phyloP scores from a whole-genome alignment of 352 stramenopile genomes.

The Bremia lactucae region DNA sequence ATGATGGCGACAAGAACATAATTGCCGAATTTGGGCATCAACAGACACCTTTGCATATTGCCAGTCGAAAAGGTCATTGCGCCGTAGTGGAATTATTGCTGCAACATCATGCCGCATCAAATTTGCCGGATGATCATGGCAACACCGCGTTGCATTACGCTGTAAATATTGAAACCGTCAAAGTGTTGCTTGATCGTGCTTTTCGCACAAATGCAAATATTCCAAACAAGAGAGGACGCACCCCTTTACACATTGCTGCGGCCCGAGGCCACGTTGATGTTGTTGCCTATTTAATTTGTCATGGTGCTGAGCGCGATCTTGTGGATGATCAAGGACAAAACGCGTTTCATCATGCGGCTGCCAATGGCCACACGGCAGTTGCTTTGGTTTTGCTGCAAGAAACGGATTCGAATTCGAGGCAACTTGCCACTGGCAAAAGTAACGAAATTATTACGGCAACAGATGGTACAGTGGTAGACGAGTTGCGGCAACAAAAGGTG shows the following conservation, averaged over 20 bases:
- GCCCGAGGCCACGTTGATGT: conserved; percentile 61
- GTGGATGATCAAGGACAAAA: conserved; percentile 79
- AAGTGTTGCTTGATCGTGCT: conserved; percentile 42
- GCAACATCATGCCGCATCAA: conserved; percentile 52
- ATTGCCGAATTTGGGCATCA: conserved; percentile 49
- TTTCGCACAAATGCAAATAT: conserved; percentile 77
- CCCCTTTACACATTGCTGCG: conserved; percentile 62
- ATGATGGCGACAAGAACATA: conserved; percentile 75
- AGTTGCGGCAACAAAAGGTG: conserved; percentile 2
- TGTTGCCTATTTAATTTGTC: conserved; percentile 58
- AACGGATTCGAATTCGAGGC: conserved; percentile 25
- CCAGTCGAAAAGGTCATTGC: conserved; percentile 55
- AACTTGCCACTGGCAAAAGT: background rate
- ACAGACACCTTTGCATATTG: conserved; percentile 72
- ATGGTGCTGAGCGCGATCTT: conserved; percentile 59
- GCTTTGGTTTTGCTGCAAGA: conserved; percentile 63
- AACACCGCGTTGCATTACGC: conserved; percentile 73
- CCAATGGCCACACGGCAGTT: conserved; percentile 66
- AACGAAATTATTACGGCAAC: conserved; percentile 7
- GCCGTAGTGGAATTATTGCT: conserved; percentile 54
- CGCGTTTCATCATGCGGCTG: conserved; percentile 69
- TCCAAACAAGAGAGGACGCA: conserved; percentile 59
- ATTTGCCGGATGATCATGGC: conserved; percentile 67
- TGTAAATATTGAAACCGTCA: conserved; percentile 50
- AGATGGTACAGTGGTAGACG: conserved; percentile 1